Evolutionary conservation across 2,329 filamentous ascomycete species (phyloP), one percentile per base, ranked within the genome.

Genomic region (Rugonectria rugulosa): DNA sequence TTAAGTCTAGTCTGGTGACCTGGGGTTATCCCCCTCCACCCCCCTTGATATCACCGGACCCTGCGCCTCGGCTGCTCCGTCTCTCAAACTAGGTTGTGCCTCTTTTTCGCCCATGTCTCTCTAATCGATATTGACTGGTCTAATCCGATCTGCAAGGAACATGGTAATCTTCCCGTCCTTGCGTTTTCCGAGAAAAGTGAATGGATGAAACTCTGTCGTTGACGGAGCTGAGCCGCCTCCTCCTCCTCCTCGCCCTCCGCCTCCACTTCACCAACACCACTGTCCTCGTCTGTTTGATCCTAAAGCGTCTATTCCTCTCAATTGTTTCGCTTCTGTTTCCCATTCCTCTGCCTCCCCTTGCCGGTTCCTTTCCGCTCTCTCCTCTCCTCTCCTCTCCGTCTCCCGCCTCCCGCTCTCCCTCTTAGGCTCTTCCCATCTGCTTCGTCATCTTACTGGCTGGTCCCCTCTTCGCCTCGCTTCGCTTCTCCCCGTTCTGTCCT

Each of bases 201-300:
- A 7, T 27, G 24, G 12, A 5, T 32, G 12, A 8, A n/a, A n/a
- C n/a, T n/a, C 10, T 32, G 12, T 14, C 11, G 29, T 32, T n/a
- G n/a, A 32, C 6, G 12, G 29, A 32, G 29, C 29, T 32, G 10
- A 32, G n/a, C n/a, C n/a, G 21, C 26, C 26, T 27, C 26, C 26
- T 15, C 42, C 27, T 21, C 17, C 34, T 36, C 15, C 14, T 36
- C 19, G 14, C 32, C 32, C 32, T 36, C 32, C n/a, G n/a, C n/a
- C n/a, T n/a, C n/a, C n/a, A n/a, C n/a, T n/a, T n/a, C n/a, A n/a
- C n/a, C n/a, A n/a, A n/a, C n/a, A n/a, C n/a, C n/a, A n/a, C n/a
- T n/a, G n/a, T n/a, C 20, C 37, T 60, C 59, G 53, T 51, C 45
- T 54, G 50, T 45, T 32, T 32, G 56, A 54, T 52, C 46, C 49